phyloP scores from a whole-genome alignment of 306 rosid genomes.

The Dalbergia oliveri region DNA sequence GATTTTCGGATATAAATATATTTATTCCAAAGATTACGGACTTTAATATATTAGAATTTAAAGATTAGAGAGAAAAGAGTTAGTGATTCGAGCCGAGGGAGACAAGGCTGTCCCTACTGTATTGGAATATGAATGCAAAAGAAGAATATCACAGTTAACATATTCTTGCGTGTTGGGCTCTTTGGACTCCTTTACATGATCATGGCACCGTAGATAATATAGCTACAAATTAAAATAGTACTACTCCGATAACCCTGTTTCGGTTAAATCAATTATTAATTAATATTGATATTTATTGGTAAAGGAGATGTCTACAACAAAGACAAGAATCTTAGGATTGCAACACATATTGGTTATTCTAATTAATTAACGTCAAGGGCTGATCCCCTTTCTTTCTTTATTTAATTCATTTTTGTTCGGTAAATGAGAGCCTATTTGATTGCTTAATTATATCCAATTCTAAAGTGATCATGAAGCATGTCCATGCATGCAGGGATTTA shows the following conservation, averaged over 20 bases:
- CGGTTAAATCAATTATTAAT: constrained; percentile 30
- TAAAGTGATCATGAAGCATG: background rate
- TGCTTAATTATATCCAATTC: background rate
- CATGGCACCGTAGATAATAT: constrained; percentile 56
- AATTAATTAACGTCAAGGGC: no score
- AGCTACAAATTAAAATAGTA: background rate
- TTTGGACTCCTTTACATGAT: constrained; percentile 67
- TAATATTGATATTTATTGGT: constrained; percentile 35
- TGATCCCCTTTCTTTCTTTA: no score
- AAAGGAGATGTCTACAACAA: constrained; percentile 32
- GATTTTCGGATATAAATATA: no score
- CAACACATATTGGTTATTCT: background rate
- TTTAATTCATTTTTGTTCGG: background rate
- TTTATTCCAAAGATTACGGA: background rate
- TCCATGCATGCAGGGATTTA: constrained; percentile 57
- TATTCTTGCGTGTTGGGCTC: constrained; percentile 57
- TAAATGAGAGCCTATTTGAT: background rate
- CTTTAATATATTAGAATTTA: background rate
- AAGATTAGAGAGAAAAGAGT: background rate
- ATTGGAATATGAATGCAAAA: constrained; percentile 72
- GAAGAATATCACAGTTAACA: constrained; percentile 50
- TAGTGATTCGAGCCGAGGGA: constrained; percentile 67
- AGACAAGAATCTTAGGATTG: constrained; percentile 50
- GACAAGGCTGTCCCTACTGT: constrained; percentile 87
- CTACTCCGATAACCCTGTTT: background rate